Evolutionary conservation across 148 eudicot species (phyloP), one percentile per base, ranked within the genome.

Genomic region (Beta vulgaris): DNA sequence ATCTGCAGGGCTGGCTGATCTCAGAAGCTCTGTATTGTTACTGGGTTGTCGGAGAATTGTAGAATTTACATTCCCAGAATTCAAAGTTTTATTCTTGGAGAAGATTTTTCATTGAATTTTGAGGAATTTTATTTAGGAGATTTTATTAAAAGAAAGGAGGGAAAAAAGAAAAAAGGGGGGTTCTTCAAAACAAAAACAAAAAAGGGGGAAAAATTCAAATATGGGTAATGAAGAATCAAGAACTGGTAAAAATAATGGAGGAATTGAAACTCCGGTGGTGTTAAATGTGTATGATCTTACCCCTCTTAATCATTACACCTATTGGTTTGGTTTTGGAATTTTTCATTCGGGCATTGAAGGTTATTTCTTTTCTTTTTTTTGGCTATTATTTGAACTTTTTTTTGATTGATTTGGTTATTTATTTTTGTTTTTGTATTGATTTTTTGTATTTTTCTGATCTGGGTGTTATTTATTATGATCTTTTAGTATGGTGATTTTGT

Each of bases 321-420:
- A 80, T 31, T 91, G 93, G 91, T 84, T 91, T 62, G 94, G 97
- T 63, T 82, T 91, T 53, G 97, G 97, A 19, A 87, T 91, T 66
- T 91, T 91, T 76, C 93, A 91, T 87, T 88, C 97, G 3, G 97
- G 92, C 77, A 90, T 91, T 76, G 87, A 91, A 88, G 97, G 97
- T 89, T 74, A 34, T 39, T 77, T 55, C 25, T 74, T 26, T 0
- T 25, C 6, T 55, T 60, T 3, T 3, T 16, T 37, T 70, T 31
- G 5, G 11, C 8, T 19, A 4, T 35, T 39, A 16, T 11, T 16
- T 62, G 7, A 36, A n/a, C n/a, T n/a, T 54, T 44, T 44, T 48
- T 31, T 9, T 8, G 4, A 66, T 25, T 18, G 21, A 0, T 71
- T 60, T n/a, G 23, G 10, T 29, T 12, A 3, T 42, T 16, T 48